phyloP scores from a whole-genome alignment of 2,329 filamentous ascomycete species.

The Apiospora koreana region DNA sequence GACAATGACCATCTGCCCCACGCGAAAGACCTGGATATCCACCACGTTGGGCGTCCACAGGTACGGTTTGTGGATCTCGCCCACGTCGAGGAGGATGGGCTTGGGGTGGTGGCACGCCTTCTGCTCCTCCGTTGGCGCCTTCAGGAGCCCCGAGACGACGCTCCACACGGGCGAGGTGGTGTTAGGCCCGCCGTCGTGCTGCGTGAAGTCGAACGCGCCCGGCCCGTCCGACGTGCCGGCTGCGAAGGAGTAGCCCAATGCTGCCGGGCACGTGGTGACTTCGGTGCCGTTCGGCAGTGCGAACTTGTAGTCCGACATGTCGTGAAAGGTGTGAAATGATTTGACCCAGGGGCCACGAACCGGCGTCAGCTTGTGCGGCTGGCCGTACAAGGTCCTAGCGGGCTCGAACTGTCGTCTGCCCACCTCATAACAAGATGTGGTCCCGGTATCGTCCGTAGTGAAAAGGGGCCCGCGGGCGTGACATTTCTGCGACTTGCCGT shows the following conservation, averaged over 20 bases:
- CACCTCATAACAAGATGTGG: constrained; percentile 75
- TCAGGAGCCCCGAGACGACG: constrained; percentile 71
- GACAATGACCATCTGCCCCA: constrained; percentile 82
- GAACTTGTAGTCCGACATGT: constrained; percentile 78
- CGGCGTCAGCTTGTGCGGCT: constrained; percentile 46
- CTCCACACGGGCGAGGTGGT: constrained; percentile 73
- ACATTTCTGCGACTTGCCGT: constrained; percentile 69
- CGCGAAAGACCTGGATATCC: constrained; percentile 81
- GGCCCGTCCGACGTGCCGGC: constrained; percentile 91
- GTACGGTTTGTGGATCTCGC: constrained; percentile 77
- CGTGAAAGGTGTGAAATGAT: constrained; percentile 81
- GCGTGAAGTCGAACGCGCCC: constrained; percentile 90
- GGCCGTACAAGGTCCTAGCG: constrained; percentile 48
- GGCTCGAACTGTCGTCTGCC: constrained; percentile 67
- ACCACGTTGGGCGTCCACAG: constrained; percentile 90
- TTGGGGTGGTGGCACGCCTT: constrained; percentile 77
- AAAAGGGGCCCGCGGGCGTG: constrained; percentile 75
- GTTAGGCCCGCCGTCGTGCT: constrained; percentile 74
- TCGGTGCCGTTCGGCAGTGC: constrained; percentile 69
- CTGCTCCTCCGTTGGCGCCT: constrained; percentile 70
- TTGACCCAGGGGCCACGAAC: constrained; percentile 69
- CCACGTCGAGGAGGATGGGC: constrained; percentile 85
- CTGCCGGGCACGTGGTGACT: constrained; percentile 79
- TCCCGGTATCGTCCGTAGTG: constrained; percentile 67
- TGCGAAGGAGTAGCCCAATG: constrained; percentile 89